Conservation (phyloP, 1,139 yeast species). For the Zygoascus hellenicus region DNA sequence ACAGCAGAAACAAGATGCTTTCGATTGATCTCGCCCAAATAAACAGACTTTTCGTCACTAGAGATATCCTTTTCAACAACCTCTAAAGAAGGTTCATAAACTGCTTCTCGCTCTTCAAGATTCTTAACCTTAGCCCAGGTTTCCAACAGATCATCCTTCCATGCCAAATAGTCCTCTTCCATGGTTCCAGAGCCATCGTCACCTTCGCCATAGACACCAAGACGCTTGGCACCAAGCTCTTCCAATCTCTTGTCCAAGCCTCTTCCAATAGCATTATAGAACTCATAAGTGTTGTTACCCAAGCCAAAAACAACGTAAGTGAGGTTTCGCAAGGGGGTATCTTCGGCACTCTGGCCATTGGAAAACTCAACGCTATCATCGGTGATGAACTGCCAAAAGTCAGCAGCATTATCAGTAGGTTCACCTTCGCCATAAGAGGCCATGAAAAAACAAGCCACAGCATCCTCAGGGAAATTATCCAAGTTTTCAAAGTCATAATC, state of each 20-base stretch:
- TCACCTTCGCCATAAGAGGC: slow-evolving; percentile 99
- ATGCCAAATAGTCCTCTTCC: slow-evolving; percentile 89
- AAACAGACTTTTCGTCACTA: slow-evolving; percentile 45
- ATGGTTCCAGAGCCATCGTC: slow-evolving; percentile 93
- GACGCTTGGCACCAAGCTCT: slow-evolving; percentile 61
- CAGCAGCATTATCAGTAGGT: slow-evolving; percentile 88
- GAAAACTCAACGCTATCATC: slow-evolving; percentile 34
- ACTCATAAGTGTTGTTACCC: slow-evolving; percentile 91
- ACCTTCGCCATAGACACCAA: slow-evolving; percentile 80
- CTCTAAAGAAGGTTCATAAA: slow-evolving; percentile 67
- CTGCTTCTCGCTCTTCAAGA: slow-evolving; percentile 69
- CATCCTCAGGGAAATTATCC: slow-evolving; percentile 48
- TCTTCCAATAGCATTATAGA: slow-evolving; percentile 78
- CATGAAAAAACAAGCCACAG: slow-evolving; percentile 65
- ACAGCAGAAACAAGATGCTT: slow-evolving; percentile 41
- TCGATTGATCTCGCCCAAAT: slow-evolving; percentile 79
- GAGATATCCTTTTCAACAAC: slow-evolving; percentile 37
- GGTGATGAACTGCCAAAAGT: slow-evolving; percentile 46
- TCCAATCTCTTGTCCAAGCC: slow-evolving; percentile 47
- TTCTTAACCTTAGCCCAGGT: slow-evolving; percentile 58
- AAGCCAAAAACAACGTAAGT: slow-evolving; percentile 77
- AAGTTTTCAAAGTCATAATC: slow-evolving; percentile 80
- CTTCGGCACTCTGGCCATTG: slow-evolving; percentile 41
- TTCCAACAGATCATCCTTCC: slow-evolving; percentile 80
- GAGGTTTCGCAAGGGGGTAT: slow-evolving; percentile 56